Evolutionary conservation across 225 moss, liverwort and hornwort genomes (phyloP), one percentile per base, ranked within the genome.

Genomic region (Antitrichia curtipendula): DNA sequence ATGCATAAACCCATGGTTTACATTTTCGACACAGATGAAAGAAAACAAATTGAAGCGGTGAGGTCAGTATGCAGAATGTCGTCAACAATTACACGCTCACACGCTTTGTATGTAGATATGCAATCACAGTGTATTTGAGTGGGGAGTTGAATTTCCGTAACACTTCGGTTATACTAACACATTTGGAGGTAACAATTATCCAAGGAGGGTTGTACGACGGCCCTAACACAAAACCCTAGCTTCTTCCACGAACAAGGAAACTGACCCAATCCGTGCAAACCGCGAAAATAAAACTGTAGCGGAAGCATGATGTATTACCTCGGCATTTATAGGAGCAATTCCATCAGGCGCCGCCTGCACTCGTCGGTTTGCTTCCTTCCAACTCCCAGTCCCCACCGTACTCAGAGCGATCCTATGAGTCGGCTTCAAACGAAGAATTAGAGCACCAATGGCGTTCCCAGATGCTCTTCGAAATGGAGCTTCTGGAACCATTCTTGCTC

Each of bases 261-360:
- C 75, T 14, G 13, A 54, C 25, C 54, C 78, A 34, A 78, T 32
- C 53, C 78, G 32, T 43, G 43, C 59, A 68, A 76, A 80, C 38
- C 34, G 27, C 28, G 34, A 57, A 9, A 15, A 69, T 36, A 60
- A 89, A 36, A 34, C 4, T n/a, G 9, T 23, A n/a, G 62, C 12
- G 5, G 61, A 50, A 73, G 38, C 18, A 77, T 27, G 74, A 14
- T 36, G 32, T 8, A 59, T 68, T 69, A 93, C 93, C 93, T 93
- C 91, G 21, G 90, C 68, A 65, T 92, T 92, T 56, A 87, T 88
- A 36, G 92, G 58, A 60, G 90, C 82, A 49, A 86, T 53, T 50
- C 92, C 93, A 53, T 91, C 92, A 56, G 86, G 75, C 19, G 78
- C 57, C 17, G 87, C 93, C 47, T 75, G 88, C 69, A 71, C 77